Percentiles rank a stretch among this genome's conserved stretches.
Conservation (phyloP, 805 yeast species). For the Teunomyces stri region DNA sequence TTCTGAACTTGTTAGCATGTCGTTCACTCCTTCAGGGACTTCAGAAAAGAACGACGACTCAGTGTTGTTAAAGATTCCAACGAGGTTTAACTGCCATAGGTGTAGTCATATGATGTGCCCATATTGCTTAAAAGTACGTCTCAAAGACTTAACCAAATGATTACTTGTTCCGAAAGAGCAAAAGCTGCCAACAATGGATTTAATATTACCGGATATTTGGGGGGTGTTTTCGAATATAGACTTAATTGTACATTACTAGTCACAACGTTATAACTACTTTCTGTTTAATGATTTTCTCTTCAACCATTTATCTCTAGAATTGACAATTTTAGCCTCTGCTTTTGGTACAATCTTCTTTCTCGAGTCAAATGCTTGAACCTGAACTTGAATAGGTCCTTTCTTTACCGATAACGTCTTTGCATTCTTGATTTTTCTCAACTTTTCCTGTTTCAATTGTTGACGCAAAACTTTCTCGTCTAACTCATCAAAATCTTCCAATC, state of each 20-base stretch:
- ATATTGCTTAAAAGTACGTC: constrained; percentile 35
- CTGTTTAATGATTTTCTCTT: constrained; percentile 37
- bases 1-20: not conserved
- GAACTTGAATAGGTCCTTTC: constrained; percentile 42
- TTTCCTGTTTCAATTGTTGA: constrained; percentile 32
- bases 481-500: constrained; percentile 31
- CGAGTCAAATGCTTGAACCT: constrained; percentile 24
- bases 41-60: constrained; percentile 8
- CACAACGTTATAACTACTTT: constrained; percentile 16
- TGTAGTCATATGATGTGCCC: constrained; percentile 46
- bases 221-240: not conserved
- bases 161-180: not conserved
- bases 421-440: constrained; percentile 26
- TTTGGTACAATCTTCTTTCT: constrained; percentile 32
- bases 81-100: constrained; percentile 35
- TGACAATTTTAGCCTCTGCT: constrained; percentile 32
- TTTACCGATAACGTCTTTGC: constrained; percentile 25
- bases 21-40: not conserved
- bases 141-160: constrained; percentile 22
- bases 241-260: constrained; percentile 1
- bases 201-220: not conserved
- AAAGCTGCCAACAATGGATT: not conserved
- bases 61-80: constrained; percentile 27
- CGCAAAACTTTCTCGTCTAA: constrained; percentile 25
- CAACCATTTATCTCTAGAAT: constrained; percentile 37